Base-by-base conservation (phyloP, 495 filamentous ascomycete species). In the Cladorrhinum samala region DNA sequence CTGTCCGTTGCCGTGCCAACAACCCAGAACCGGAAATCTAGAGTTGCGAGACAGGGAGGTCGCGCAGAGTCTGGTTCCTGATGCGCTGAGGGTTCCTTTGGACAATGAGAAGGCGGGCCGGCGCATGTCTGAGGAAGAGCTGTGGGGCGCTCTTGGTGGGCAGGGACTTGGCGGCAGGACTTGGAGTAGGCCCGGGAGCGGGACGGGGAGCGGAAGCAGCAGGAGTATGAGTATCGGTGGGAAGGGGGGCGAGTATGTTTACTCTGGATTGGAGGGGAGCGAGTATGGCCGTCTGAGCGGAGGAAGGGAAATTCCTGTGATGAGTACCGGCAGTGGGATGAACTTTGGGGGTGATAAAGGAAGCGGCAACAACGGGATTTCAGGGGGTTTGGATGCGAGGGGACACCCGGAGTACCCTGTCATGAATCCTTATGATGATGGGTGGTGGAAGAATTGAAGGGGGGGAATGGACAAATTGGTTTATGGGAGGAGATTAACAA, bases 361-460 rank as follows among this genome's bases (percentile, higher is more conserved):
- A 17, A 30, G 16, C 14, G 27, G n/a, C 11, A 36, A 16, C 23
- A 17, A 30, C 11, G 11, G 24, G 14, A 25, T 20, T 18, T 3
- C 9, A 14, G 19, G 42, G 42, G 45, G 23, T 47, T 9, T 4
- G 45, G 20, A 17, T 33, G 45, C 19, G 9, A 47, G 19, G 19
- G 17, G 16, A 13, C 58, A 57, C 41, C 48, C 51, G 13, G 55
- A 61, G 13, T 61, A 61, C 18, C 59, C 59, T n/a, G 50, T 57
- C 6, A 50, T 61, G 59, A 57, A 50, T 11, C 59, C 52, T 6
- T 58, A 55, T 25, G 18, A 23, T 46, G 18, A 21, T 21, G 23
- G 44, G 16, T 3, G 9, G 3, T 7, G 44, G 9, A 24, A 3
- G 11, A 18, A 9, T 16, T 25, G 24, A 47, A 47, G 45, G 24